Base-by-base conservation (phyloP, 1,284 basidiomycete species). In the Tylopilus orsonianus region DNA sequence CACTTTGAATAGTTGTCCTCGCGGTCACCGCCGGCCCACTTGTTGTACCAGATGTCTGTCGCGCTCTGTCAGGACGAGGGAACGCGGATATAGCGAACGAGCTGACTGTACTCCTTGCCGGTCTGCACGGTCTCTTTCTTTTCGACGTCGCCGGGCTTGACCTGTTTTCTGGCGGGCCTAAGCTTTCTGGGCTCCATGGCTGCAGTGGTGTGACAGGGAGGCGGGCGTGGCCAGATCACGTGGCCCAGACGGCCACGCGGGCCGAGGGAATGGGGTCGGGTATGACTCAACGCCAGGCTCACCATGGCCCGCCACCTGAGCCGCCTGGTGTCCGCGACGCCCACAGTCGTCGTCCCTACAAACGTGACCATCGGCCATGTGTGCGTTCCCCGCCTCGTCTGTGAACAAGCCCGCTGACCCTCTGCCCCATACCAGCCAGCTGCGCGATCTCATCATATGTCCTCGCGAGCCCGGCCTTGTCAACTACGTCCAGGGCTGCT, bases 41-140 rank as follows among this genome's bases (percentile, higher is more conserved):
- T 98, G 71, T 98, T 97, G 71, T 98, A 98, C 96, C 96, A 98
- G 50, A 97, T 90, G 69, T 98, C 95, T 93, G 60, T 50, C 46
- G 29, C 42, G 47, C 58, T 3, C n/a, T 19, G 36, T 62, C 44
- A 69, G 59, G 38, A 19, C 34, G 35, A 23, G 27, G 49, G 35
- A 14, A 49, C 23, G 24, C 19, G 5, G 33, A 1, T 27, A 16
- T 5, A 9, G 4, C 13, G 30, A 39, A 26, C 27, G 23, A 33
- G 71, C 90, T 60, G 58, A 94, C 92, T 96, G 71, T 95, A 95
- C 64, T 95, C 93, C 68, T 95, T 94, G 43, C 94, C 94, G 0
- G 91, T 93, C 70, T 97, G 94, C 8, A 85, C 80, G 1, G 87
- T 83, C 64, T 93, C 89, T 55, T 83, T 87, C 71, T 91, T 93